A percentile compares a stretch with the other conserved stretches of the same genome.
Evolutionary conservation across 495 filamentous ascomycete species (phyloP).

Genomic region (Letharia columbiana): DNA sequence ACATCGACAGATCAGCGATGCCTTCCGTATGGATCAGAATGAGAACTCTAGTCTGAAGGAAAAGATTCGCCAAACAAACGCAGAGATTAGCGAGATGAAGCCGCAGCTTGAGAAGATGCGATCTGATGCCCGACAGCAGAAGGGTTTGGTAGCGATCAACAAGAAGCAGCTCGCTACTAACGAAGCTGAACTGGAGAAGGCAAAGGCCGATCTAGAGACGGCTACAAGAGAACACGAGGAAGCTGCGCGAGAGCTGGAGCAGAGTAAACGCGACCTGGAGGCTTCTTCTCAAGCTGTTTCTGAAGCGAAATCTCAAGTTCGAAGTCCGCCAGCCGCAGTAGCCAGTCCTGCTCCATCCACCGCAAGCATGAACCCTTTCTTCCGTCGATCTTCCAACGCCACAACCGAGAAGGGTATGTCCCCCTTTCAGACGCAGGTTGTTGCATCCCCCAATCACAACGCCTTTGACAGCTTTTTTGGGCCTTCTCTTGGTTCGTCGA

Average conservation of each 20-base stretch:
- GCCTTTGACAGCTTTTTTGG: constrained; percentile 89
- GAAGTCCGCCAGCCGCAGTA: constrained; percentile 34
- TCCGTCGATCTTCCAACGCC: constrained; percentile 55
- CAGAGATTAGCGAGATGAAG: constrained; percentile 70
- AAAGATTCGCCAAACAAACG: constrained; percentile 71
- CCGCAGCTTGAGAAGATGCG: constrained; percentile 85
- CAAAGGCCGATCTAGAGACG: constrained; percentile 67
- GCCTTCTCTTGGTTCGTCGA: constrained; percentile 50
- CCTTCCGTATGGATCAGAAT: constrained; percentile 75
- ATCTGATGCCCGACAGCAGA: constrained; percentile 84
- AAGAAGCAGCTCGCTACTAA: constrained; percentile 91
- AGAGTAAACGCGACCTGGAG: constrained; percentile 34
- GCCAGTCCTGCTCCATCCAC: constrained; percentile 66
- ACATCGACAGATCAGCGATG: constrained; percentile 63
- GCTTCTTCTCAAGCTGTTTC: constrained; percentile 31
- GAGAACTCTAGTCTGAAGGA: constrained; percentile 84
- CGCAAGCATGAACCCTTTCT: constrained; percentile 82
- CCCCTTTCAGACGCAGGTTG: constrained; percentile 39
- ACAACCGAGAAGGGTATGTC: constrained; percentile 54
- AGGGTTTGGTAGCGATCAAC: constrained; percentile 91
- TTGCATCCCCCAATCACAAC: constrained; percentile 48
- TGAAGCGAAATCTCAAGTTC: constrained; percentile 6
- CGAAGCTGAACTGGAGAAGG: constrained; percentile 76
- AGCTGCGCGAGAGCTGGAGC: constrained; percentile 29
- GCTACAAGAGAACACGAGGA: constrained; percentile 56